These are phyloP conservation scores for Westerdykella ornata DNA, from an alignment of 2,329 filamentous ascomycete genomes.

Conservation along the genomic window DNA sequence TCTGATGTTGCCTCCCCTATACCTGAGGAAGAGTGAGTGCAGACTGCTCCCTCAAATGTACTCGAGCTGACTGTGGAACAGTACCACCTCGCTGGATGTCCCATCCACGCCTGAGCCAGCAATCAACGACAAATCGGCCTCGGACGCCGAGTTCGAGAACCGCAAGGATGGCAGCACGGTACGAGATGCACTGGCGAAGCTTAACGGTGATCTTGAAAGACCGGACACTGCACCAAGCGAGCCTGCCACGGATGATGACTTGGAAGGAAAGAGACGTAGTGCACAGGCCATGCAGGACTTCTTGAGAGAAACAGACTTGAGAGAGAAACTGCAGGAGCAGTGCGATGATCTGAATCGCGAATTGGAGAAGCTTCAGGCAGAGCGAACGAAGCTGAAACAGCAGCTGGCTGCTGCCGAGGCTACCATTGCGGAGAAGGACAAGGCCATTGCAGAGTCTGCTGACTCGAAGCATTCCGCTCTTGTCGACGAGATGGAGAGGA, in stretches of 20 bases:
- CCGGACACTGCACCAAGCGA: slow-evolving; percentile 32
- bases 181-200: slow-evolving; percentile 26
- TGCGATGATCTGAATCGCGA: slow-evolving; percentile 29
- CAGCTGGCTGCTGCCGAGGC: slow-evolving; percentile 28
- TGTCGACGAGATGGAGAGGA: slow-evolving; percentile 32
- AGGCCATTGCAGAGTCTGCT: slow-evolving; percentile 19
- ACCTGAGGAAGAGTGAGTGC: slow-evolving; percentile 15
- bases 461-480: slow-evolving; percentile 20
- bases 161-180: slow-evolving; percentile 22
- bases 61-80: slow-evolving; percentile 3
- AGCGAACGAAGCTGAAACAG: slow-evolving; percentile 27
- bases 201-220: slow-evolving; percentile 22
- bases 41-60: neutral
- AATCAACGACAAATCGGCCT: slow-evolving; percentile 31
- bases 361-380: slow-evolving; percentile 27
- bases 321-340: slow-evolving; percentile 33
- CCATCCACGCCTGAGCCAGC: slow-evolving; percentile 18
- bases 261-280: slow-evolving; percentile 28
- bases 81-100: slow-evolving; percentile 17
- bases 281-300: slow-evolving; percentile 36
- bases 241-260: slow-evolving; percentile 22
- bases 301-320: slow-evolving; percentile 34
- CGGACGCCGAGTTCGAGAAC: slow-evolving; percentile 32
- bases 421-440: slow-evolving; percentile 28
- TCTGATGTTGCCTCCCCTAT: slow-evolving; percentile 7